Conservation (phyloP, 257 asterid species). For the Capsicum baccatum region DNA sequence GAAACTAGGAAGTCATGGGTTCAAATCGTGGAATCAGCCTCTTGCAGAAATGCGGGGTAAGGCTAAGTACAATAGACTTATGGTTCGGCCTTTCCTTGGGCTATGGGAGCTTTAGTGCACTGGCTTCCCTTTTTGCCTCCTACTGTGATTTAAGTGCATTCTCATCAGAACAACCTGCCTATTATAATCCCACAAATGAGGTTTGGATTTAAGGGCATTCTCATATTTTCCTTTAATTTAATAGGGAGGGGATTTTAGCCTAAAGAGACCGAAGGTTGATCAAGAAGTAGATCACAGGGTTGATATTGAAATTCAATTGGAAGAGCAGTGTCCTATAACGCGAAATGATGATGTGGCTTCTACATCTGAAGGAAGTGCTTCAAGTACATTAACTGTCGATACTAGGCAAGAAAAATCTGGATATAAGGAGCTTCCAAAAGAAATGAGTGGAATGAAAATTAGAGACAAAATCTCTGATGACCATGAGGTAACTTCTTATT, state of each 20-base stretch:
- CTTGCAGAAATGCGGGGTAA: no score
- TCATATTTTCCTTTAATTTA: slow-evolving; percentile 19
- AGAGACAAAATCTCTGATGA: slow-evolving; percentile 44
- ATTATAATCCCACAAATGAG: background rate
- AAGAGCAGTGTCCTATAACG: slow-evolving; percentile 43
- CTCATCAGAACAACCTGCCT: background rate
- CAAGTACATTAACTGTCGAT: slow-evolving; percentile 44
- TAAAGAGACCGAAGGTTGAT: slow-evolving; percentile 65
- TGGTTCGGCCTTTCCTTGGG: no score
- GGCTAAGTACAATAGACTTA: no score
- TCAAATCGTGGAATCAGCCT: no score
- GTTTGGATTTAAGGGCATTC: background rate
- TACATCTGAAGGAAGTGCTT: slow-evolving; percentile 44
- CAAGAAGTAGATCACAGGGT: slow-evolving; percentile 52
- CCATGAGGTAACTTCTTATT: slow-evolving; percentile 55
- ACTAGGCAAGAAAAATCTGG: slow-evolving; percentile 48
- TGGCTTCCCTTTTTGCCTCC: no score
- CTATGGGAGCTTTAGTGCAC: no score
- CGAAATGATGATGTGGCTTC: slow-evolving; percentile 42
- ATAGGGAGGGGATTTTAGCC: slow-evolving; percentile 64
- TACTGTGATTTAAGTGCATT: background rate
- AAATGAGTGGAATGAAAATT: slow-evolving; percentile 46
- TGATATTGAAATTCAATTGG: slow-evolving; percentile 42
- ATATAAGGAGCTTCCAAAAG: slow-evolving; percentile 47
- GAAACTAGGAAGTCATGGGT: background rate